Base-by-base conservation (phyloP, 2,329 filamentous ascomycete genomes). In the Leptosphaerulina australis region DNA sequence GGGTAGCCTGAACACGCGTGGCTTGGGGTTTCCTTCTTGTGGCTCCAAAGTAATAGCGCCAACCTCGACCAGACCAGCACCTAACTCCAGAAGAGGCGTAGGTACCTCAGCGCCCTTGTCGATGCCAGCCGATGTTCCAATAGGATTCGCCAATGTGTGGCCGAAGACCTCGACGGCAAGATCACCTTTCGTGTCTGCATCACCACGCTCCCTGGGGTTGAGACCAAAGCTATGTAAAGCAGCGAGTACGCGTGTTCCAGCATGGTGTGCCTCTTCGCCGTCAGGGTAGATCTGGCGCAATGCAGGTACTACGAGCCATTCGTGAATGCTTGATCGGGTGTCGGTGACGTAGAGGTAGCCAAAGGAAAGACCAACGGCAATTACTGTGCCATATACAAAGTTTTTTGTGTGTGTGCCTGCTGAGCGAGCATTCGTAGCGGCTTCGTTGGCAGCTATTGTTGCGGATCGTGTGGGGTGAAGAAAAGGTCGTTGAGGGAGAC, bases 61-160 rank as follows among this genome's bases (percentile, higher is more conserved):
- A 2, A 99, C 88, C 70, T 99, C 94, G 22, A 99, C 90, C 28
- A 97, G 81, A 3, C 86, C 87, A 18, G 93, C 87, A 24, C 94
- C 94, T 3, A 97, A 77, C 6, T 86, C 90, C 68, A 97, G 89
- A 26, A 99, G 80, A 11, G 87, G 83, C 64, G 93, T 88, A 1
- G 92, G 89, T 44, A 97, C 87, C 55, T 96, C 90, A 44, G 87
- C 94, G 67, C 96, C 84, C 79, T 99, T 97, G 78, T 97, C 94
- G 33, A 99, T 85, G 8, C 94, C 94, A 4, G 91, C 94, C n/a
- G 91, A 95, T 56, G 95, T 96, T 48, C 88, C 94, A 64, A 99
- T 86, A 1, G 94, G 94, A 74, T 97, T 97, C 64, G 83, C 79
- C 36, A 99, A 76, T 3, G 77, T 81, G 55, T 88, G 83, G 26